Conservation (phyloP, 768 basidiomycete species). For the Calocybe indica region DNA sequence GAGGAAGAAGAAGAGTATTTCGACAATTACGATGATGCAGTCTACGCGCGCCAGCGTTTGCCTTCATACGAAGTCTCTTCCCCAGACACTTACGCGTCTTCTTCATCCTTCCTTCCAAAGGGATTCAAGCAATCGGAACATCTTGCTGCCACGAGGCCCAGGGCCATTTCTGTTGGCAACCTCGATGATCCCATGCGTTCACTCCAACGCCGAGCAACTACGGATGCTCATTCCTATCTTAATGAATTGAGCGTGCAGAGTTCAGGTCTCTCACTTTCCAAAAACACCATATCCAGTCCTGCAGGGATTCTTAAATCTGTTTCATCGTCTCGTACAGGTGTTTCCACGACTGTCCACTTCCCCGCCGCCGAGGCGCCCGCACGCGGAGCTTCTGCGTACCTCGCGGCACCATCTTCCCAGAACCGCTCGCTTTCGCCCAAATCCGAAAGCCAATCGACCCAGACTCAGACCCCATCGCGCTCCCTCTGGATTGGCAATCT, state of each 20-base stretch:
- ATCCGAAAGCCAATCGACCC: slow-evolving; percentile 61
- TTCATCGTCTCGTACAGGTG: slow-evolving; percentile 33
- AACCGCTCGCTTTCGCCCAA: slow-evolving; percentile 83
- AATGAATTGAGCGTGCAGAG: slow-evolving; percentile 46
- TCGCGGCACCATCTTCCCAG: slow-evolving; percentile 61
- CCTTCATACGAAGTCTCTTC: slow-evolving; percentile 54
- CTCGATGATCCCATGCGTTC: slow-evolving; percentile 75
- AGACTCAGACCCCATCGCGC: slow-evolving; percentile 90
- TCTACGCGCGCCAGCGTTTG: slow-evolving; percentile 51
- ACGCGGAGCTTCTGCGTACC: slow-evolving; percentile 56
- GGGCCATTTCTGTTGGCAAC: slow-evolving; percentile 85
- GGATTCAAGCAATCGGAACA: slow-evolving; percentile 74
- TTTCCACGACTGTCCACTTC: slow-evolving; percentile 61
- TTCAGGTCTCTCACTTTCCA: slow-evolving; percentile 27
- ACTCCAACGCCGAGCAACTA: slow-evolving; percentile 56
- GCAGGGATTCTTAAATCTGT: slow-evolving; percentile 55
- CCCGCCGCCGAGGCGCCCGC: slow-evolving; percentile 54
- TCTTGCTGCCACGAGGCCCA: slow-evolving; percentile 56
- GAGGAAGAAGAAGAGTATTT: slow-evolving; percentile 76
- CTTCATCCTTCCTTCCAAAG: slow-evolving; percentile 60
- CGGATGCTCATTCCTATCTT: slow-evolving; percentile 53
- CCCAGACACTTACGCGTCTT: slow-evolving; percentile 44
- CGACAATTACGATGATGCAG: slow-evolving; percentile 50
- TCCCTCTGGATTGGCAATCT: slow-evolving; percentile 99
- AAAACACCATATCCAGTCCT: slow-evolving; percentile 31